phyloP scores from a whole-genome alignment of 176 grass and related monocot genomes.

The Oryza meridionalis region DNA sequence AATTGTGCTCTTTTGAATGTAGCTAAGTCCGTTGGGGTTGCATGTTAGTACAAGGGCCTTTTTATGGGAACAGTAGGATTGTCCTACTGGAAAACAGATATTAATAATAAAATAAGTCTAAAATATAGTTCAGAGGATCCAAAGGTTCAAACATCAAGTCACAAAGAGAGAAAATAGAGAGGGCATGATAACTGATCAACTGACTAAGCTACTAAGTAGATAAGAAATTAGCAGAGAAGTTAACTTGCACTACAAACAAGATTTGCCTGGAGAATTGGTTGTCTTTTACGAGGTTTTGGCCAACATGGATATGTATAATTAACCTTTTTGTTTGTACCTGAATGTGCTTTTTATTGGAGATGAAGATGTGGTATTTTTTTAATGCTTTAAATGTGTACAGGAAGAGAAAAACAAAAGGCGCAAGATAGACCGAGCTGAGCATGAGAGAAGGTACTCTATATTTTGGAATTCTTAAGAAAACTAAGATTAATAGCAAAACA shows the following conservation, averaged over 20 bases:
- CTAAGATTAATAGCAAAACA: neutral
- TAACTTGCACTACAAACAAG: neutral
- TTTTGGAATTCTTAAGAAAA: slow-evolving; percentile 11
- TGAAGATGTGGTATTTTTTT: slow-evolving; percentile 33
- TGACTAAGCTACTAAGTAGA: neutral
- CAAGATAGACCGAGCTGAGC: slow-evolving; percentile 61
- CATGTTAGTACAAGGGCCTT: slow-evolving; percentile 31
- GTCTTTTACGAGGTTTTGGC: slow-evolving; percentile 1
- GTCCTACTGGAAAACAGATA: neutral
- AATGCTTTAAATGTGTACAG: slow-evolving; percentile 48
- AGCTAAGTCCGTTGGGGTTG: slow-evolving; percentile 14
- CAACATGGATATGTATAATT: slow-evolving; percentile 33
- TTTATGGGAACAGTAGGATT: neutral
- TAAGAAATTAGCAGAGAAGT: neutral
- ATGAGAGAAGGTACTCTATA: slow-evolving; percentile 59
- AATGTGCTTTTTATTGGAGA: slow-evolving; percentile 30
- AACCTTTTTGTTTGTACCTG: slow-evolving; percentile 26
- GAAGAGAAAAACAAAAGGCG: slow-evolving; percentile 85
- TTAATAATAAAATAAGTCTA: neutral
- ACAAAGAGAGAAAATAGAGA: neutral
- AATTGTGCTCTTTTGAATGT: slow-evolving; percentile 11
- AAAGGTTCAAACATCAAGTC: neutral
- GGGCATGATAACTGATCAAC: neutral
- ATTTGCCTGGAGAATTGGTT: neutral
- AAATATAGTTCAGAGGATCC: neutral